Conservation (phyloP, 2,329 filamentous ascomycete genomes). For the Penicillium sp. region DNA sequence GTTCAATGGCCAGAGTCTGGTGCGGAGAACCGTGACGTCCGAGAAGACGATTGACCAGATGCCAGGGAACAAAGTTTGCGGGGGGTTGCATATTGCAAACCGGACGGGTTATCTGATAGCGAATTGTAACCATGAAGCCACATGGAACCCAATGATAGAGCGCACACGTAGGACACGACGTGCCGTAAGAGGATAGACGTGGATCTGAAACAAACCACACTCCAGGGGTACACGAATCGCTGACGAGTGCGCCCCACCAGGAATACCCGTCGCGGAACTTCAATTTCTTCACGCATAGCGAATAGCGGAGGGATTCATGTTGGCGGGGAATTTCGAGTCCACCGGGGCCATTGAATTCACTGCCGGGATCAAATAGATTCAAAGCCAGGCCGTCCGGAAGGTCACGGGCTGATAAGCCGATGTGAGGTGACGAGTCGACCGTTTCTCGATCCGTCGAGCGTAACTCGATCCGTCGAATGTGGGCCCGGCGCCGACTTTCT, state of each 20-base stretch:
- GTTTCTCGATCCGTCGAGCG: not conserved
- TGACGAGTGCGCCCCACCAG: constrained; percentile 15
- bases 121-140: not conserved
- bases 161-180: not conserved
- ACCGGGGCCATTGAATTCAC: not conserved
- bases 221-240: constrained; percentile 8
- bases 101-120: no score
- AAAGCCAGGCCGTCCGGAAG: not conserved
- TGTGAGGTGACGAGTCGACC: constrained; percentile 2
- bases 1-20: not conserved
- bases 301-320: not conserved
- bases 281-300: not conserved
- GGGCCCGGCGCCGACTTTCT: not conserved
- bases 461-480: not conserved
- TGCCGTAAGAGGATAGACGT: not conserved
- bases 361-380: not conserved
- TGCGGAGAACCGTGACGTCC: not conserved
- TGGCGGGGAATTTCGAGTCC: not conserved
- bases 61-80: not conserved
- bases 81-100: not conserved
- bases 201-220: constrained; percentile 4
- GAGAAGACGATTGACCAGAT: not conserved
- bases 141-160: not conserved
- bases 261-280: not conserved
- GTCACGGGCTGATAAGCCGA: not conserved